Evolutionary conservation across 495 filamentous ascomycete genomes (phyloP).

Genomic region (Aspergillus funiculosus): DNA sequence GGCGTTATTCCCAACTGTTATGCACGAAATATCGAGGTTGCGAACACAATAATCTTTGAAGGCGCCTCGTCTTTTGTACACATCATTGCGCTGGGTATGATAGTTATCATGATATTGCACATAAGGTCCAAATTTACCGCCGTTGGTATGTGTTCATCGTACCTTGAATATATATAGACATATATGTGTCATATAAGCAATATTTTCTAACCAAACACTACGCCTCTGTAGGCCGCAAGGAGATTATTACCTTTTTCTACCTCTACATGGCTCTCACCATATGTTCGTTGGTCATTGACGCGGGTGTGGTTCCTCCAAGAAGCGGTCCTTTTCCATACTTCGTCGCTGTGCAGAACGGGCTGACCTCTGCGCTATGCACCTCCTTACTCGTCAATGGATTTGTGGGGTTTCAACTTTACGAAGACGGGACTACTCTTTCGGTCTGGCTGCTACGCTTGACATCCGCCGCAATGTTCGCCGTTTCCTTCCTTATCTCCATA

Average conservation of each 20-base stretch:
- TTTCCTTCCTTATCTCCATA: conserved; percentile 80
- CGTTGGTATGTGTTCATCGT: conserved; percentile 65
- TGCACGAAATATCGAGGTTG: conserved; percentile 88
- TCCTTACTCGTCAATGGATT: conserved; percentile 96
- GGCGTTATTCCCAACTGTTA: conserved; percentile 90
- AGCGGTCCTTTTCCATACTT: conserved; percentile 84
- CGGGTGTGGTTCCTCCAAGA: conserved; percentile 82
- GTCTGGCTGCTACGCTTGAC: conserved; percentile 84
- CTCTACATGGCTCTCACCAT: conserved; percentile 87
- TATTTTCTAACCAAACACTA: too few relatives aligned
- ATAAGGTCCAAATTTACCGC: conserved; percentile 97
- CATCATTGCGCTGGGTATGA: conserved; percentile 87
- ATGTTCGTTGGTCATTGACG: conserved; percentile 83
- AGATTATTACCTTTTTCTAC: conserved; percentile 98
- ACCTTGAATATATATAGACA: background rate
- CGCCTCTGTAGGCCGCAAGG: conserved; percentile 81
- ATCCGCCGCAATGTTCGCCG: conserved; percentile 74
- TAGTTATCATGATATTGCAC: conserved; percentile 92
- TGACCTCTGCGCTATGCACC: conserved; percentile 81
- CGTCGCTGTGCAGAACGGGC: conserved; percentile 79
- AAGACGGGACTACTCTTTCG: conserved; percentile 93
- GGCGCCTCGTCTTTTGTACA: conserved; percentile 87
- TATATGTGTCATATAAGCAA: too few relatives aligned
- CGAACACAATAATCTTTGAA: conserved; percentile 98
- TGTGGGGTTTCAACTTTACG: conserved; percentile 97